Evolutionary conservation across 148 eudicot species (phyloP).

Genomic region (Spergularia marina): DNA sequence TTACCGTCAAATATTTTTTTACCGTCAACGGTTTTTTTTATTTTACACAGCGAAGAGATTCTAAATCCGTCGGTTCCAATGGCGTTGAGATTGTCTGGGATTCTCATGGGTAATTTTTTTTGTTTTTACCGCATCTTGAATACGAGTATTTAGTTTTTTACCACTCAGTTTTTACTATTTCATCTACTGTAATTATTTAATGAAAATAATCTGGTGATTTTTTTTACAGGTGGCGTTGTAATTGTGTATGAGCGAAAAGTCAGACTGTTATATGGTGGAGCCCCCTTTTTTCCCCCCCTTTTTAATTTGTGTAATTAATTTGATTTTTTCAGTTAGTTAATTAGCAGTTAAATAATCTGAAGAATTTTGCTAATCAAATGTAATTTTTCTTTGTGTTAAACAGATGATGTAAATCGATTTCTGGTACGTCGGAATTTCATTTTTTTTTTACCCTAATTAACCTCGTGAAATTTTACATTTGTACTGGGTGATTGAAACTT

Average conservation of each 20-base stretch:
- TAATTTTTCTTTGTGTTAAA: neutral
- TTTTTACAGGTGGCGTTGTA: conserved; percentile 77
- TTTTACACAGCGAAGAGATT: conserved; percentile 67
- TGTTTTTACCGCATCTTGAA: neutral
- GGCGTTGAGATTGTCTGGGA: conserved; percentile 93
- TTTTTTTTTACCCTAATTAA: neutral
- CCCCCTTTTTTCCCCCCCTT: neutral
- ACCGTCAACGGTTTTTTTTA: neutral
- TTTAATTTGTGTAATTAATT: neutral
- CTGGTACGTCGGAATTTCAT: conserved; percentile 45
- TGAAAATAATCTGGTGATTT: neutral
- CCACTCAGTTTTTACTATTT: neutral
- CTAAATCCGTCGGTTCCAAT: conserved; percentile 88
- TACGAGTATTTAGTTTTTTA: neutral
- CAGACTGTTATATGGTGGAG: conserved; percentile 66
- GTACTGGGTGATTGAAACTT: conserved; percentile 10
- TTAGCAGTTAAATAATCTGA: neutral
- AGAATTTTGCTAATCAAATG: conserved; percentile 5
- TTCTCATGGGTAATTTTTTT: conserved; percentile 73
- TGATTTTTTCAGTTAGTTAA: too few species aligned
- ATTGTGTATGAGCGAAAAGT: conserved; percentile 95
- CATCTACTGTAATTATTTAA: neutral
- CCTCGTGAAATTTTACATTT: neutral
- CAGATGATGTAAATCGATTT: conserved; percentile 93
- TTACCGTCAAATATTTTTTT: neutral